Base-by-base conservation (phyloP, 2,329 filamentous ascomycete species). In the Aspergillus quadrilineatus region DNA sequence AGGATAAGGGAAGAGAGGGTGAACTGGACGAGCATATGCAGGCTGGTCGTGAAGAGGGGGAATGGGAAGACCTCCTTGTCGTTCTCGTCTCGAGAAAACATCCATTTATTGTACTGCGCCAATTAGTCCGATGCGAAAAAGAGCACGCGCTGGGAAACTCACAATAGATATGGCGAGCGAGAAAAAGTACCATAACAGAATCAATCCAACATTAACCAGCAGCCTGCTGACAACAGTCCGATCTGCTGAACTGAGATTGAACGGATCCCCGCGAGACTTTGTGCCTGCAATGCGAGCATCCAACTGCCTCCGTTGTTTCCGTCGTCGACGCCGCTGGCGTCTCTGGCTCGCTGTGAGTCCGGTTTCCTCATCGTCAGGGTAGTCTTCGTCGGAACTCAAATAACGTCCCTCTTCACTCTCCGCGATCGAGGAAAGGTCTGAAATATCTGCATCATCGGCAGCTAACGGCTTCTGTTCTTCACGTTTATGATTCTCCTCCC, bases 21-120 rank as follows among this genome's bases (percentile, higher is more conserved):
- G 75, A 97, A 97, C 72, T 99, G 94, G 49, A 99, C 92, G 22
- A 92, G 78, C 92, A 97, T 97, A 77, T 99, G 94, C 72, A 94
- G 80, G 62, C 90, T 90, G 3, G 94, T 99, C 9, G 92, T 96
- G 75, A 97, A 97, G 49, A 99, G 83, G 39, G 94, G 94, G 68
- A 94, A 97, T 50, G 90, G 87, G 72, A 99, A 99, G 75, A 97
- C 88, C 65, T 95, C 84, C 63, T 89, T 85, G 64, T 88, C 85
- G 64, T 88, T 83, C 60, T 88, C 83, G 68, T 53, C 50, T 36
- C 50, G 43, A 22, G 90, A 89, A 77, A 99, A 97, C 93, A 99
- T 97, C 94, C 94, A 97, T 79, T 97, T 97, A 82, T 99, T 99
- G 81, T 97, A 99, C 88, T 94, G 65, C 37, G 53, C 8, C 46